Evolutionary conservation across 2,329 filamentous ascomycete genomes (phyloP).

Genomic region (Fusarium incarnatum): DNA sequence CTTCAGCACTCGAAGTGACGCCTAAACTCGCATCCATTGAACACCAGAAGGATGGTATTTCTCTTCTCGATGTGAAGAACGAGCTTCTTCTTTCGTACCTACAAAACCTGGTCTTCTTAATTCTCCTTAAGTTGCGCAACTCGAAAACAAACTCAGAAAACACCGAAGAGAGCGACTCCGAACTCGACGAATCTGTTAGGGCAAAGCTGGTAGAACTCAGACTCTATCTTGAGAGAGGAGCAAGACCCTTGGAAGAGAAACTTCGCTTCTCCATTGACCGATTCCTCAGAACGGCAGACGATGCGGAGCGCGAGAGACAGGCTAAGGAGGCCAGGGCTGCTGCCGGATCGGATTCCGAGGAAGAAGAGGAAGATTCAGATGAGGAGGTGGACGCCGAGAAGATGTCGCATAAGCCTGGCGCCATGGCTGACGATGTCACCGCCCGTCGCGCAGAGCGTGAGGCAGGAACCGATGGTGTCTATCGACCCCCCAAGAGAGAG

Average conservation of each 20-base stretch:
- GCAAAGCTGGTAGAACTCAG: slow-evolving; percentile 90
- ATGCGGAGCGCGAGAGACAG: slow-evolving; percentile 66
- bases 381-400: slow-evolving; percentile 52
- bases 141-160: slow-evolving; percentile 46
- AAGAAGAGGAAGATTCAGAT: slow-evolving; percentile 53
- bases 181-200: slow-evolving; percentile 74
- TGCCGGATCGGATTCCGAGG: slow-evolving; percentile 43
- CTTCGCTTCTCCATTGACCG: slow-evolving; percentile 97
- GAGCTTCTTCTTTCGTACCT: slow-evolving; percentile 97
- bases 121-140: slow-evolving; percentile 82
- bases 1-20: slow-evolving; percentile 74
- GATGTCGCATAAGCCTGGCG: slow-evolving; percentile 41
- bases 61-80: slow-evolving; percentile 94
- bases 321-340: slow-evolving; percentile 49
- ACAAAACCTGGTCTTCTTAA: slow-evolving; percentile 90
- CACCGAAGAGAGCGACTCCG: slow-evolving; percentile 51
- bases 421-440: slow-evolving; percentile 51
- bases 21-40: slow-evolving; percentile 72
- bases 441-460: slow-evolving; percentile 45
- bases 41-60: slow-evolving; percentile 87
- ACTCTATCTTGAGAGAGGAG: slow-evolving; percentile 93
- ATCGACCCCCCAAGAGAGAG: slow-evolving; percentile 88
- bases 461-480: slow-evolving; percentile 73
- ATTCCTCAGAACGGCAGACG: slow-evolving; percentile 87
- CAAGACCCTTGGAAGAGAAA: slow-evolving; percentile 88